Evolutionary conservation across 164 flowering plant species (phyloP), one percentile per base, ranked within the genome.

Genomic region (Tetrastigma voinierianum): DNA sequence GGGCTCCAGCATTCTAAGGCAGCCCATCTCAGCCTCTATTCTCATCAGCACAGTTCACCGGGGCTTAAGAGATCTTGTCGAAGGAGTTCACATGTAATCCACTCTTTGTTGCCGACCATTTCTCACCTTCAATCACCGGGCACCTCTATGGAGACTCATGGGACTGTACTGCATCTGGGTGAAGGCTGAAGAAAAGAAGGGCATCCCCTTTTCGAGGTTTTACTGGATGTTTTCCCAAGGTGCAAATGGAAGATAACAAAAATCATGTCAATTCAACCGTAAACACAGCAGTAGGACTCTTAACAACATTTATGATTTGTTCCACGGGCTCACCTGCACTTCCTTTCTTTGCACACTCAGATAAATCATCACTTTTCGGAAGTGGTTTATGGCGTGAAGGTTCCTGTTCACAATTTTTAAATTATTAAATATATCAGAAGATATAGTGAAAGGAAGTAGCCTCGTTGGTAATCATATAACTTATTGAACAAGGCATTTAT

Each of bases 81-180:
- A 90, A 85, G 16, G 89, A 81, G 67, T 84, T 90, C 2, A 96
- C 99, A 62, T 88, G 97, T 65, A n/a, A 96, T 90, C 99, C 99
- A 93, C 79, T n/a, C n/a, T 96, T 96, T 47, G 99, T 96, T 52
- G 99, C 96, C 7, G 99, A 93, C 99, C 99, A 96, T 76, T 96
- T 96, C 83, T 96, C 99, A 49, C 99, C 99, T 69, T 91, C 89
- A 49, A 90, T 70, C 67, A 96, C 98, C 0, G 98, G 98, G 72
- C 98, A 93, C 0, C 96, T 5, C 76, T 96, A 70, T 96, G 99
- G 51, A 96, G 95, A 72, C 98, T 96, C 66, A 1, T 59, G 12
- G 74, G 57, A 66, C 91, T 97, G 90, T 21, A 68, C 57, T 3
- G 95, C 99, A 69, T 66, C 80, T 18, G 91, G 91, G 57, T 58